Conservation (phyloP, 2,329 filamentous ascomycete species). For the Ophiostoma perfectum region DNA sequence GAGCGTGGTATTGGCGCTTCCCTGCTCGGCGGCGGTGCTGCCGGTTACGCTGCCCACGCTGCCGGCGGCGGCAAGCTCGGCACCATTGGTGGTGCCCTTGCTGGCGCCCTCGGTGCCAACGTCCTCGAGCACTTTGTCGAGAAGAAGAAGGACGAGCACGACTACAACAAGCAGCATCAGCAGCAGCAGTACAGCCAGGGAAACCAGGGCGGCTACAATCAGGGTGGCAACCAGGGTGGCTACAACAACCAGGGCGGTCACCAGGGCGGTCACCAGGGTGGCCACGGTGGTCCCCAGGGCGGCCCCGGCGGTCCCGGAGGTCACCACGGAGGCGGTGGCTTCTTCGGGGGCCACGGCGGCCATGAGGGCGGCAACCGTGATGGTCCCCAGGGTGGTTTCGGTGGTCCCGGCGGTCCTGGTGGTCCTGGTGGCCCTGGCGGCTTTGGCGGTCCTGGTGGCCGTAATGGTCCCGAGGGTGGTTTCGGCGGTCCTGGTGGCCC, state of each 20-base stretch:
- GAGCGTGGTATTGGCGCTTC: slow-evolving; percentile 54
- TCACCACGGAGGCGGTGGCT: neutral
- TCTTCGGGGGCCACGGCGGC: neutral
- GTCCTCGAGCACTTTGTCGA: slow-evolving; percentile 39
- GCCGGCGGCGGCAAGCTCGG: slow-evolving; percentile 49
- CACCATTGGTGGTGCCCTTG: slow-evolving; percentile 46
- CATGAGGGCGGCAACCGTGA: neutral
- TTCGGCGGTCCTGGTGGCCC: neutral
- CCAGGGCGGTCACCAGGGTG: neutral
- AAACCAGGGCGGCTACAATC: slow-evolving; percentile 10
- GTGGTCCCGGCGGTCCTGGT: slow-evolving; percentile 9
- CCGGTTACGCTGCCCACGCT: slow-evolving; percentile 51
- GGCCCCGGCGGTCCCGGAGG: slow-evolving; percentile 1
- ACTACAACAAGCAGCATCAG: slow-evolving; percentile 15
- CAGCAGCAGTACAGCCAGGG: neutral
- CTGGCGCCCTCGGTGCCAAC: slow-evolving; percentile 53
- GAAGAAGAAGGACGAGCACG: slow-evolving; percentile 24
- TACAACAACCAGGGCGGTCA: slow-evolving; percentile 3
- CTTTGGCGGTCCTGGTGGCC: neutral
- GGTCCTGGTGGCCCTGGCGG: slow-evolving; percentile 8
- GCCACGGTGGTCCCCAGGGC: slow-evolving; percentile 7
- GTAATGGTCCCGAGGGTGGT: neutral
- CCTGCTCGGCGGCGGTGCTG: slow-evolving; percentile 48
- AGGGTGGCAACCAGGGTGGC: neutral
- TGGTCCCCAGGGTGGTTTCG: neutral